Evolutionary conservation across 1,284 basidiomycete genomes (phyloP).

Genomic region (Rhodotorula sp.): DNA sequence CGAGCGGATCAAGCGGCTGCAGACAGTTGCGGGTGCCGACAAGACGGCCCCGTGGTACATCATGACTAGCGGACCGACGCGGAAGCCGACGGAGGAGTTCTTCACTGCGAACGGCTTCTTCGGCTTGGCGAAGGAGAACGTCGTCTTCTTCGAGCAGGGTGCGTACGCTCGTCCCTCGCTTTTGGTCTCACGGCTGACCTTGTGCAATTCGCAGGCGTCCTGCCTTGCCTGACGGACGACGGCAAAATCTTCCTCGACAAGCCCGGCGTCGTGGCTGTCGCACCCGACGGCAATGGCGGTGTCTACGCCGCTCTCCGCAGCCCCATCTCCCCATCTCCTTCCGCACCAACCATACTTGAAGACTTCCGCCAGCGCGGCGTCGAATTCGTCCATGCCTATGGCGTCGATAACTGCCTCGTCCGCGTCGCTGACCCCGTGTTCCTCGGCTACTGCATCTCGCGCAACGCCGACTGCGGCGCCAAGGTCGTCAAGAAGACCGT

Average conservation of each 20-base stretch:
- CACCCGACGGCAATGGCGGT: conserved; percentile 97
- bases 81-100: conserved; percentile 79
- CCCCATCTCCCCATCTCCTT: conserved; percentile 59
- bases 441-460: conserved; percentile 85
- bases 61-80: conserved; percentile 97
- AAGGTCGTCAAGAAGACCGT: conserved; percentile 91
- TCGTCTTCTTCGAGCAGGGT: conserved; percentile 98
- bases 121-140: conserved; percentile 74
- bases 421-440: conserved; percentile 96
- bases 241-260: conserved; percentile 90
- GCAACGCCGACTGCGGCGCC: conserved; percentile 82
- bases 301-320: conserved; percentile 88
- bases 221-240: conserved; percentile 90
- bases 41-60: conserved; percentile 89
- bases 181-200: too few relatives aligned
- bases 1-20: conserved; percentile 82
- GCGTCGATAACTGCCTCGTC: conserved; percentile 99
- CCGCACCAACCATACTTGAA: conserved; percentile 69
- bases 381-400: conserved; percentile 89
- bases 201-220: conserved; percentile 75
- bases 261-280: conserved; percentile 75
- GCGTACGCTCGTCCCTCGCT: conserved; percentile 41
- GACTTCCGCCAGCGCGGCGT: conserved; percentile 77
- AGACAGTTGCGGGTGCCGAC: conserved; percentile 67
- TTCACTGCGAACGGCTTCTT: conserved; percentile 79